phyloP scores from a whole-genome alignment of 2,329 filamentous ascomycete genomes.

The Pseudonectria buxi region DNA sequence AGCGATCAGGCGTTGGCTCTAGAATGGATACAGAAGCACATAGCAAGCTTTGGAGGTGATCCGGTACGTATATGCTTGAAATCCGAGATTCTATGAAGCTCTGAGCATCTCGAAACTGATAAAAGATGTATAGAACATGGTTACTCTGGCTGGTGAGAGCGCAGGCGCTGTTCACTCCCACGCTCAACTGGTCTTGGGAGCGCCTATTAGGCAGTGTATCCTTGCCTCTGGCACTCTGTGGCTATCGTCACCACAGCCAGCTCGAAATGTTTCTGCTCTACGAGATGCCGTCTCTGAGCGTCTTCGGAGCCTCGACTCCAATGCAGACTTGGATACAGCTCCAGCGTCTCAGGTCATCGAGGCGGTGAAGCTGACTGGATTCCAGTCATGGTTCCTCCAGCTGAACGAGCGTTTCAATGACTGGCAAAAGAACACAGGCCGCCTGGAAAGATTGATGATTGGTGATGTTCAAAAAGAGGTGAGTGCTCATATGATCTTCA shows the following conservation, averaged over 20 bases:
- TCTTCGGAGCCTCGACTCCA: too few relatives aligned
- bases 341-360: conserved; percentile 20
- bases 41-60: conserved; percentile 23
- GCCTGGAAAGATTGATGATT: conserved; percentile 31
- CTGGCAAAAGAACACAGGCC: conserved; percentile 29
- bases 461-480: conserved; percentile 39
- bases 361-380: conserved; percentile 27
- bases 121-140: conserved; percentile 21
- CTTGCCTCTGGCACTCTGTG: conserved; percentile 36
- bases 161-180: conserved; percentile 39
- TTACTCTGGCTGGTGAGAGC: conserved; percentile 39
- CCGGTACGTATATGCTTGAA: conserved; percentile 6
- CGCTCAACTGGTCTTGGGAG: conserved; percentile 31
- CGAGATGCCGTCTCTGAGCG: too few relatives aligned
- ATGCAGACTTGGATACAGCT: too few relatives aligned
- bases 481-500: conserved; percentile 3
- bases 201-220: conserved; percentile 27
- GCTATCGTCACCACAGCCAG: conserved; percentile 35
- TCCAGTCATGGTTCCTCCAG: conserved; percentile 37
- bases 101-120: too few relatives aligned
- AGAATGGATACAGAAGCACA: conserved; percentile 22
- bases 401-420: conserved; percentile 27
- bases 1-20: conserved; percentile 29
- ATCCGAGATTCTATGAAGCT: too few relatives aligned
- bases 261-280: too few relatives aligned